Conservation (phyloP, 2,329 filamentous ascomycete genomes). For the Bertia moriformis region DNA sequence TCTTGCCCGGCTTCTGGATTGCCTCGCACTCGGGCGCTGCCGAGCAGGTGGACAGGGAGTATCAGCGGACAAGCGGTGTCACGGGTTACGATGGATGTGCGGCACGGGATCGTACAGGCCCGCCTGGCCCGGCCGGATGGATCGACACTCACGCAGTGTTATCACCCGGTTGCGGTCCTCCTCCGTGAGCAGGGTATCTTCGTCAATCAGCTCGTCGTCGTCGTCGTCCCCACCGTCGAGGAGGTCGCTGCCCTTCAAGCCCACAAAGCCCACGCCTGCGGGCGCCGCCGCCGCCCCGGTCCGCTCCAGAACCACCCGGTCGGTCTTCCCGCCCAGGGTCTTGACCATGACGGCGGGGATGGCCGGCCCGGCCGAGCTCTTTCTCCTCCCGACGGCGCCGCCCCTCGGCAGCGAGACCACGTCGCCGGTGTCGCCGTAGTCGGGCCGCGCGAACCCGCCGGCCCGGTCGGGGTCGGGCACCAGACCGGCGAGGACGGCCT, state of each 20-base stretch:
- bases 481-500: conserved; percentile 73
- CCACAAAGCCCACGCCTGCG: conserved; percentile 44
- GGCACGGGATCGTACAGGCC: conserved; percentile 3
- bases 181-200: conserved; percentile 72
- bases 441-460: conserved; percentile 61
- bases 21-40: conserved; percentile 72
- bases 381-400: conserved; percentile 40
- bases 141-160: conserved; percentile 57
- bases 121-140: conserved; percentile 1
- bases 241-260: conserved; percentile 41
- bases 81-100: conserved; percentile 4
- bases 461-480: conserved; percentile 33
- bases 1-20: conserved; percentile 68
- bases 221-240: conserved; percentile 37
- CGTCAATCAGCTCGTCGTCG: conserved; percentile 81
- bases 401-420: conserved; percentile 29
- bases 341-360: conserved; percentile 14
- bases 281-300: conserved; percentile 23
- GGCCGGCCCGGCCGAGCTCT: conserved; percentile 24
- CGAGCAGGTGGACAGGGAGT: conserved; percentile 9
- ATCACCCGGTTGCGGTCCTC: conserved; percentile 69
- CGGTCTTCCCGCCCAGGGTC: conserved; percentile 21
- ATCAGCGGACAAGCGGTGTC: conserved; percentile 10
- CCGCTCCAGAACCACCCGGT: conserved; percentile 6
- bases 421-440: conserved; percentile 37